Base-by-base conservation (phyloP, 2,329 filamentous ascomycete species). In the Zymoseptoria brevis region DNA sequence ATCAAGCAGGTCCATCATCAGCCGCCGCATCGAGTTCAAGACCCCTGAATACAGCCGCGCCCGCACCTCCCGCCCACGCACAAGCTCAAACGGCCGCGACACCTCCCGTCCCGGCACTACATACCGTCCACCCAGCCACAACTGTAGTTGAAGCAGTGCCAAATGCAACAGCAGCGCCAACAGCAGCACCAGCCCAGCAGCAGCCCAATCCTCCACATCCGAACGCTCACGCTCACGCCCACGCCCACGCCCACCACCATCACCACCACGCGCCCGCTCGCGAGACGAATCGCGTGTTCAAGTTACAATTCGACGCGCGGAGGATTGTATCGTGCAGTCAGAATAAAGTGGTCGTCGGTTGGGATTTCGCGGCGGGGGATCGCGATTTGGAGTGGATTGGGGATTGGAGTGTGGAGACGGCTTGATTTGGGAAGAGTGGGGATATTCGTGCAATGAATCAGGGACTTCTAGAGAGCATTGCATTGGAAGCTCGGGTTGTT, bases 291-390 rank as follows among this genome's bases (percentile, higher is more conserved):
- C 75, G 94, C 22, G 89, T 99, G 2, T 99, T 97, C 79, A 99
- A 99, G 75, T 80, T 97, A 41, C 94, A 99, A 73, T 99, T 96
- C 67, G 94, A 99, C 71, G 89, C 91, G 0, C 83, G 91, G 21
- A 86, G 92, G 67, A 95, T 99, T 66, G 88, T 99, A 57, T 96
- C 92, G 76, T 96, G 93, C 72, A 94, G 89, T 64, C 92, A 97
- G 73, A 90, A 94, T 58, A 87, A 87, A 48, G 85, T 88, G 16
- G 97, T 99, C 69, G 90, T 97, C 0, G 94, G 92, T 0, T 99
- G 94, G 94, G 94, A 99, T 74, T 99, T 97, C 80, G 94, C 91
- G 60, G 90, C 91, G 66, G 87, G 85, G 4, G 92, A 99, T 65
- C 75, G 82, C 57, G 88, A 95, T 54, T 59, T 74, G 51, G 71